Base-by-base conservation (phyloP, 371 early-diverging fungal genomes). In the Zychaea mexicana region DNA sequence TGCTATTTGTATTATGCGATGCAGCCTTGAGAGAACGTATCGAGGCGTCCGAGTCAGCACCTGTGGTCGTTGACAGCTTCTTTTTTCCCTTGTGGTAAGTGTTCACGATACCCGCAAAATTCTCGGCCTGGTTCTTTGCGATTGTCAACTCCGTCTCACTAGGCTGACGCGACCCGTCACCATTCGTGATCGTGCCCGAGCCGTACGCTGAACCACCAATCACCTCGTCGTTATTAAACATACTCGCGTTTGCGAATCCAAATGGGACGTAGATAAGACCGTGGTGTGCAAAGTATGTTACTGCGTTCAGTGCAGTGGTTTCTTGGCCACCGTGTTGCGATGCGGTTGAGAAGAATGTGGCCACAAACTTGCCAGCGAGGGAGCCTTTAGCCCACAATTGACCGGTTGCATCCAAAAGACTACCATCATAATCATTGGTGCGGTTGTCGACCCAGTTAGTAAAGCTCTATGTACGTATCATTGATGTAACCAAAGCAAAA, bases 211-310 rank as follows among this genome's bases (percentile, higher is more conserved):
- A 80, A 0, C 92, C 93, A 54, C 93, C 93, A 33, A 82, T 53
- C 2, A 82, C 78, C 36, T 76, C 79, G 9, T 52, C 52, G 24
- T 67, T 72, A 56, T 71, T 67, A 31, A 73, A 77, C 39, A 82
- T 49, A 26, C 58, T 54, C 1, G 80, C 63, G 62, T 77, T 81
- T 13, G 79, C 71, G 57, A 77, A 88, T 5, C 92, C 92, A 57
- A 92, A 71, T 3, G 95, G 93, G 12, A 94, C 91, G 62, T 85
- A 94, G 52, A 85, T 73, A 64, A 94, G 82, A 5, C 95, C 96
- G 63, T 91, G 93, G 74, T 94, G 94, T 17, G 82, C 87, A 52
- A 93, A 82, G 60, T 84, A 85, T 13, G 90, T 79, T 30, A 95
- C 52, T 36, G 89, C 78, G 19, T 88, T 83, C n/a, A 84, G 72